phyloP scores from a whole-genome alignment of 495 filamentous ascomycete genomes.

The Xylaria longipes region DNA sequence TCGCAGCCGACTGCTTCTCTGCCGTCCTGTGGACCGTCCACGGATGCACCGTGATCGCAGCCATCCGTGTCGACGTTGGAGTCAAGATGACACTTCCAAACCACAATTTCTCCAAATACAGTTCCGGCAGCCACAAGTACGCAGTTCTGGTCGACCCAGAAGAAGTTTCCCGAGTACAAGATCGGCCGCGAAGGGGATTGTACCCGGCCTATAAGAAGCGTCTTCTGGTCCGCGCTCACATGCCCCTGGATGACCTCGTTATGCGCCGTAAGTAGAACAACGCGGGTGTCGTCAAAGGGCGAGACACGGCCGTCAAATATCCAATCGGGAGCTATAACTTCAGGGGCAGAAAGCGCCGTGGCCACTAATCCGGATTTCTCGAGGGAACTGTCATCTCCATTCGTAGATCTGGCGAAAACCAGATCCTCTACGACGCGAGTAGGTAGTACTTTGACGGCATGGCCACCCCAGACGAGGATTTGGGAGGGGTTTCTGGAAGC shows the following conservation, averaged over 20 bases:
- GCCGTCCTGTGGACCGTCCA: constrained; percentile 10
- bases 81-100: constrained; percentile 74
- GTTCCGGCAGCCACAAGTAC: constrained; percentile 87
- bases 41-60: neutral
- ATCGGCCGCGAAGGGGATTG: constrained; percentile 80
- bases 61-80: neutral
- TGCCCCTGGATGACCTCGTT: constrained; percentile 66
- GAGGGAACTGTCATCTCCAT: neutral
- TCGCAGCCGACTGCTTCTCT: constrained; percentile 32
- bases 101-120: constrained; percentile 88
- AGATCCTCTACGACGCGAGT: constrained; percentile 31
- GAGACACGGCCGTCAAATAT: constrained; percentile 75
- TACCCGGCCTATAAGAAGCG: constrained; percentile 48
- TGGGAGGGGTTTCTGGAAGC: neutral
- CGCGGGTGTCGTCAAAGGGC: constrained; percentile 37
- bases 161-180: constrained; percentile 82
- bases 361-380: neutral
- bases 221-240: constrained; percentile 28
- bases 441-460: constrained; percentile 42
- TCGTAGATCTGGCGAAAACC: constrained; percentile 25
- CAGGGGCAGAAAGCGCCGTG: constrained; percentile 19
- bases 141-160: constrained; percentile 59
- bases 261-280: constrained; percentile 78
- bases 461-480: constrained; percentile 65
- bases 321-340: constrained; percentile 71